Conservation (phyloP, 306 rosid species). For the Neltuma alba region DNA sequence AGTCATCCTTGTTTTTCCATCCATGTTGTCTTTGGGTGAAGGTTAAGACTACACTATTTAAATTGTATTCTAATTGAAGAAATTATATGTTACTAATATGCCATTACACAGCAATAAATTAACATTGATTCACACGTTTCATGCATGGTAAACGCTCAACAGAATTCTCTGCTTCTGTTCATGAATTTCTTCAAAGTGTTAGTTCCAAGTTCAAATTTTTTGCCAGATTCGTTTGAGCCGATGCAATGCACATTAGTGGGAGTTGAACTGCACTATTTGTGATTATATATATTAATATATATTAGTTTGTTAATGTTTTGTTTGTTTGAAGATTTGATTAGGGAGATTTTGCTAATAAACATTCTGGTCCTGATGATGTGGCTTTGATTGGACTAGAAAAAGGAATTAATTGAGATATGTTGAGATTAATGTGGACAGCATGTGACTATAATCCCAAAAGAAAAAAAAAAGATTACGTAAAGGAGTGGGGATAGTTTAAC, state of each 20-base stretch:
- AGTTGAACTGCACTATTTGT: neutral
- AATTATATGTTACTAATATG: neutral
- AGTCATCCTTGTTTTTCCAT: conserved; percentile 28
- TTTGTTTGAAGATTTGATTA: neutral
- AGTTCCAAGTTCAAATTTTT: neutral
- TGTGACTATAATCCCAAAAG: neutral
- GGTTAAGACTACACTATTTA: conserved; percentile 15
- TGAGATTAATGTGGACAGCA: neutral
- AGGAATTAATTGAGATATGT: neutral
- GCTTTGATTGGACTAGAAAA: conserved; percentile 1
- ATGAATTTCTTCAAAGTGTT: neutral
- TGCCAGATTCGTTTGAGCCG: neutral
- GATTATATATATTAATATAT: neutral
- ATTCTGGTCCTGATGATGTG: neutral
- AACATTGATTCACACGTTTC: conserved; percentile 11
- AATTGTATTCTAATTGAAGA: conserved; percentile 2
- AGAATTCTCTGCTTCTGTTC: neutral
- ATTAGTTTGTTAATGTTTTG: neutral
- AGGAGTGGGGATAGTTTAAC: neutral
- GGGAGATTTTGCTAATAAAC: neutral
- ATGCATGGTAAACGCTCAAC: conserved; percentile 6
- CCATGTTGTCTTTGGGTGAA: conserved; percentile 28
- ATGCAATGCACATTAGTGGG: neutral
- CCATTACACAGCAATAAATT: neutral
- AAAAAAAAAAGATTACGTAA: neutral